phyloP scores from a whole-genome alignment of 495 filamentous ascomycete species.

The Clohesyomyces aquaticus region DNA sequence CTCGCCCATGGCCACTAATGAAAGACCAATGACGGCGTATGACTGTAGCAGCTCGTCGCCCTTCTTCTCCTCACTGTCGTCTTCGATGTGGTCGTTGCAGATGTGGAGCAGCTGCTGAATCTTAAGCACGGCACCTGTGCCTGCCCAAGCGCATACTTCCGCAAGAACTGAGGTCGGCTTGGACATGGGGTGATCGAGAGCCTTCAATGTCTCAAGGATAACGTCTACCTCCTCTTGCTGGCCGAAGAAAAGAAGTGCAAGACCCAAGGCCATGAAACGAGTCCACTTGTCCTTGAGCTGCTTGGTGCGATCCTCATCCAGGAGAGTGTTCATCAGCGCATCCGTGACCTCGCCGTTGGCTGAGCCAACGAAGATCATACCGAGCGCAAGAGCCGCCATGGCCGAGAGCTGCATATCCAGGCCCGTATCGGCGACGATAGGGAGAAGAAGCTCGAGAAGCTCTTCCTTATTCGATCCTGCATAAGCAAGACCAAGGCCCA shows the following conservation, averaged over 20 bases:
- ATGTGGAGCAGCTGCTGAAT: slow-evolving; percentile 94
- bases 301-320: slow-evolving; percentile 84
- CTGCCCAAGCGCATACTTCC: slow-evolving; percentile 96
- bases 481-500: slow-evolving; percentile 94
- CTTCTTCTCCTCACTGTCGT: slow-evolving; percentile 85
- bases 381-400: slow-evolving; percentile 91
- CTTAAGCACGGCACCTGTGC: slow-evolving; percentile 94
- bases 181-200: slow-evolving; percentile 91
- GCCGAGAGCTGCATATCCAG: slow-evolving; percentile 93
- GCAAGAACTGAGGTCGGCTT: slow-evolving; percentile 87
- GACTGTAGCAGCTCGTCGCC: slow-evolving; percentile 91
- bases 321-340: slow-evolving; percentile 83
- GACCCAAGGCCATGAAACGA: slow-evolving; percentile 89
- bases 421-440: slow-evolving; percentile 79
- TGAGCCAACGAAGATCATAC: slow-evolving; percentile 90
- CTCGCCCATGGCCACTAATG: slow-evolving; percentile 96
- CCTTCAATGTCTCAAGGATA: slow-evolving; percentile 90
- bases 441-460: slow-evolving; percentile 75
- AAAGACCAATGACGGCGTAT: slow-evolving; percentile 93
- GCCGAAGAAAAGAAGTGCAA: slow-evolving; percentile 93
- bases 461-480: slow-evolving; percentile 90
- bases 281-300: slow-evolving; percentile 98
- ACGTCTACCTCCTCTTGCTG: slow-evolving; percentile 97
- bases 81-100: slow-evolving; percentile 96
- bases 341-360: slow-evolving; percentile 85